Evolutionary conservation across 495 filamentous ascomycete genomes (phyloP).

Genomic region (Tuber brumale): DNA sequence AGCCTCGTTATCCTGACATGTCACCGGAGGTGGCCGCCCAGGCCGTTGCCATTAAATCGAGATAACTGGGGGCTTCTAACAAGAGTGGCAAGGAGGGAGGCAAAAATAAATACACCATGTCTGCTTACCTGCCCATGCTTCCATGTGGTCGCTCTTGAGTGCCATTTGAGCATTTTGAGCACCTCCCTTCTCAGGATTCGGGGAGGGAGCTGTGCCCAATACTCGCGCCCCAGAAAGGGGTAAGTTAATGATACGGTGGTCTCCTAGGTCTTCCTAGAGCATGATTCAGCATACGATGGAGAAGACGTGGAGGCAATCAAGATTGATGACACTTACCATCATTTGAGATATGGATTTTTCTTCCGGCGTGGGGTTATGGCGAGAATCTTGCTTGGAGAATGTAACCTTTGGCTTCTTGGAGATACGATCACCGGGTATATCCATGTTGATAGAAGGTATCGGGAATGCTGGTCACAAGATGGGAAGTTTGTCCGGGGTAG

Average conservation of each 20-base stretch:
- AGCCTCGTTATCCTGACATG: not conserved
- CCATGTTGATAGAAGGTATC: not conserved
- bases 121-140: slow-evolving; percentile 32
- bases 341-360: slow-evolving; percentile 30
- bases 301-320: not conserved
- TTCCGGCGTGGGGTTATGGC: slow-evolving; percentile 8
- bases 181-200: slow-evolving; percentile 26
- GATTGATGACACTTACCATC: slow-evolving; percentile 23
- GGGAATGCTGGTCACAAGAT: no score
- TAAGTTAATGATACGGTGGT: slow-evolving; percentile 30
- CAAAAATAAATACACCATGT: not conserved
- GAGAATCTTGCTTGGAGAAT: slow-evolving; percentile 32
- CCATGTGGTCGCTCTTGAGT: slow-evolving; percentile 8
- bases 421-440: not conserved
- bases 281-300: slow-evolving; percentile 1
- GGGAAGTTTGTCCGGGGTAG: not conserved
- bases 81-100: not conserved
- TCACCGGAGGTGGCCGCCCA: not conserved
- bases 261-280: slow-evolving; percentile 35
- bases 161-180: slow-evolving; percentile 10
- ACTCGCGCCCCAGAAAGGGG: slow-evolving; percentile 28
- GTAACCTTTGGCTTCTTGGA: slow-evolving; percentile 5
- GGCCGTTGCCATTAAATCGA: not conserved
- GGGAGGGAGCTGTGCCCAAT: slow-evolving; percentile 26
- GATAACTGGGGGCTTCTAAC: not conserved